Conservation (phyloP, 2,329 filamentous ascomycete genomes). For the Calonectria pauciramosa region DNA sequence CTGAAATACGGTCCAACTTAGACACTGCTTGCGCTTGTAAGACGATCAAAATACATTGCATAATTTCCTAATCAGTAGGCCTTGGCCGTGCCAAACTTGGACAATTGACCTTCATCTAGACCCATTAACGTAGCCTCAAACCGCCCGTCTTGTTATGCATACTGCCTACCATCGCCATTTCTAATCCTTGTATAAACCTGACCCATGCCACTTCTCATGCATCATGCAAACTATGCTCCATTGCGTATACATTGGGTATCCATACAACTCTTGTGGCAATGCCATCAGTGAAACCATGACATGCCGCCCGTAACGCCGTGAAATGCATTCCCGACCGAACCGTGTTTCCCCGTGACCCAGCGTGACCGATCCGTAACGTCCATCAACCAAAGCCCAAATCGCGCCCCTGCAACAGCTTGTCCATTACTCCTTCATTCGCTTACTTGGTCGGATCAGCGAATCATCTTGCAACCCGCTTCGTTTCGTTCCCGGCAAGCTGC, state of each 20-base stretch:
- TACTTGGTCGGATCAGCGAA: conserved; percentile 71
- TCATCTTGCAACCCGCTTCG: conserved; percentile 89
- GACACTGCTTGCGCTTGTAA: neutral
- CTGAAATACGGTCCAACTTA: neutral
- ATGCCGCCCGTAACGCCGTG: conserved; percentile 33
- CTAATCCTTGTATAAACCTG: neutral
- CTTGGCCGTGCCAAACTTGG: too few species aligned
- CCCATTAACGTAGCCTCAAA: neutral
- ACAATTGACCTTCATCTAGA: too few species aligned
- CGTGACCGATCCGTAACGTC: conserved; percentile 4
- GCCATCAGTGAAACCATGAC: conserved; percentile 11
- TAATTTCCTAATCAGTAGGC: too few species aligned
- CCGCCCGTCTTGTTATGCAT: neutral
- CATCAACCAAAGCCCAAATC: neutral
- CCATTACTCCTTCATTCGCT: conserved; percentile 71
- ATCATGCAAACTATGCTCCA: conserved; percentile 7
- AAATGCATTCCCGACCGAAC: conserved; percentile 14
- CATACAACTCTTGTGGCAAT: conserved; percentile 9
- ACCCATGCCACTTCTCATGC: neutral
- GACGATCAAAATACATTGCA: neutral
- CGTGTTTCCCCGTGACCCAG: conserved; percentile 3
- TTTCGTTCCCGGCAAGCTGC: conserved; percentile 92
- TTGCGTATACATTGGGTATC: conserved; percentile 37
- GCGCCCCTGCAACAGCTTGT: neutral
- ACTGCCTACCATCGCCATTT: neutral